Conservation (phyloP, 805 yeast genomes). For the Alloascoidea africana region DNA sequence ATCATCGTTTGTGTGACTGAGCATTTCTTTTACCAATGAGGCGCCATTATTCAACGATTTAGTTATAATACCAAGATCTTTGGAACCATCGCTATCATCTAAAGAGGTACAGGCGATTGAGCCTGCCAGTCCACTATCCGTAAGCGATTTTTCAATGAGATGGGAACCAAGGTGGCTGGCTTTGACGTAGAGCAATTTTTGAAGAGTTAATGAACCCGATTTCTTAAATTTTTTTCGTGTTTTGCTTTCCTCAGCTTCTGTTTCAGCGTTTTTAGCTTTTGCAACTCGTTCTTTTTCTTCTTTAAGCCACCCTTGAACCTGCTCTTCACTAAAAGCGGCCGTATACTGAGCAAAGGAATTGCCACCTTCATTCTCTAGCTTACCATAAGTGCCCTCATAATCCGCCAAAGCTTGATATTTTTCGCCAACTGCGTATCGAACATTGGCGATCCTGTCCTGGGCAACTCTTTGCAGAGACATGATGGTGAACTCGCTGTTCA, state of each 20-base stretch:
- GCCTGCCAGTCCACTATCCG: slow-evolving; percentile 30
- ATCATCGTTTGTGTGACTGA: slow-evolving; percentile 14
- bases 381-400: slow-evolving; percentile 3
- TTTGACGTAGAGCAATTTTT: slow-evolving; percentile 51
- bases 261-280: slow-evolving; percentile 1
- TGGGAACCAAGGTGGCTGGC: slow-evolving; percentile 71
- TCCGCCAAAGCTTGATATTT: slow-evolving; percentile 27
- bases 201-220: slow-evolving; percentile 34
- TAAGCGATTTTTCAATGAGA: slow-evolving; percentile 45
- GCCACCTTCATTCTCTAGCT: slow-evolving; percentile 9
- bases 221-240: slow-evolving; percentile 20
- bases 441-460: slow-evolving; percentile 28
- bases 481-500: slow-evolving; percentile 56
- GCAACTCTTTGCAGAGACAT: slow-evolving; percentile 68
- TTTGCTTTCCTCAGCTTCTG: slow-evolving; percentile 8
- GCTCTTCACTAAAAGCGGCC: slow-evolving; percentile 14
- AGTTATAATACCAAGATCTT: slow-evolving; percentile 17
- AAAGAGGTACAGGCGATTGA: slow-evolving; percentile 18
- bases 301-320: slow-evolving; percentile 25
- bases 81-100: slow-evolving; percentile 6
- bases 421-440: slow-evolving; percentile 52
- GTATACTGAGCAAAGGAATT: neutral
- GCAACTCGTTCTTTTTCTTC: slow-evolving; percentile 26
- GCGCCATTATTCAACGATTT: slow-evolving; percentile 33
- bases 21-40: slow-evolving; percentile 20